Conservation (phyloP, 192 early-diverging fungal genomes). For the Backusella psychrophila region DNA sequence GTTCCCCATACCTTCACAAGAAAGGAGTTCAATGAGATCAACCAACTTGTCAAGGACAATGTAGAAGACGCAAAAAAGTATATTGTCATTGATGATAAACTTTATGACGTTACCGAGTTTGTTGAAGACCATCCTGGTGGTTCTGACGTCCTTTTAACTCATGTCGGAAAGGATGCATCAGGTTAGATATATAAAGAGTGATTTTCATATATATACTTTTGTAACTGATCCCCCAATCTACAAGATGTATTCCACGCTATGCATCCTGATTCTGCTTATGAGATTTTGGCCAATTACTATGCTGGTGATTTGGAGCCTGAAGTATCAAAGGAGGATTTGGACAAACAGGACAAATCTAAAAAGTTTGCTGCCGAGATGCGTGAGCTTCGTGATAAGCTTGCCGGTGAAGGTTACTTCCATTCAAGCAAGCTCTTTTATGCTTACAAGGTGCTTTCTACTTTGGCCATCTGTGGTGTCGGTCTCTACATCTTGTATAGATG, state of each 20-base stretch:
- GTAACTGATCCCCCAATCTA: background rate
- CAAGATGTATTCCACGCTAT: slow-evolving; percentile 73
- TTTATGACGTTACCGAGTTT: slow-evolving; percentile 81
- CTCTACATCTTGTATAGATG: slow-evolving; percentile 47
- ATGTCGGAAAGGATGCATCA: slow-evolving; percentile 70
- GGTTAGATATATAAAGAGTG: slow-evolving; percentile 37
- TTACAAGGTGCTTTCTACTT: slow-evolving; percentile 55
- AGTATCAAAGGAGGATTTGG: background rate
- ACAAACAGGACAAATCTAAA: slow-evolving; percentile 36
- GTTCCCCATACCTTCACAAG: slow-evolving; percentile 24
- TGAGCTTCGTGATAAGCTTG: slow-evolving; percentile 51
- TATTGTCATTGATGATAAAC: slow-evolving; percentile 75
- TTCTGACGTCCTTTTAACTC: slow-evolving; percentile 63
- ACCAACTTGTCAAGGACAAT: slow-evolving; percentile 29
- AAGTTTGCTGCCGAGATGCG: slow-evolving; percentile 63
- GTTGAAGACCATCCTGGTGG: slow-evolving; percentile 77
- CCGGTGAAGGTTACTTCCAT: slow-evolving; percentile 56
- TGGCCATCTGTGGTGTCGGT: slow-evolving; percentile 49
- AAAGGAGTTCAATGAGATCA: slow-evolving; percentile 18
- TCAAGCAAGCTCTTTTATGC: slow-evolving; percentile 71
- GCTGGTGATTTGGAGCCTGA: slow-evolving; percentile 60
- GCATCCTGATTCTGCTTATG: slow-evolving; percentile 64
- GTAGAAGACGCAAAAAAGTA: slow-evolving; percentile 42
- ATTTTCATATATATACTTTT: background rate
- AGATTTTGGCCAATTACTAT: slow-evolving; percentile 71